Base-by-base conservation (phyloP, 2,329 filamentous ascomycete genomes). In the Aspergillus felis region DNA sequence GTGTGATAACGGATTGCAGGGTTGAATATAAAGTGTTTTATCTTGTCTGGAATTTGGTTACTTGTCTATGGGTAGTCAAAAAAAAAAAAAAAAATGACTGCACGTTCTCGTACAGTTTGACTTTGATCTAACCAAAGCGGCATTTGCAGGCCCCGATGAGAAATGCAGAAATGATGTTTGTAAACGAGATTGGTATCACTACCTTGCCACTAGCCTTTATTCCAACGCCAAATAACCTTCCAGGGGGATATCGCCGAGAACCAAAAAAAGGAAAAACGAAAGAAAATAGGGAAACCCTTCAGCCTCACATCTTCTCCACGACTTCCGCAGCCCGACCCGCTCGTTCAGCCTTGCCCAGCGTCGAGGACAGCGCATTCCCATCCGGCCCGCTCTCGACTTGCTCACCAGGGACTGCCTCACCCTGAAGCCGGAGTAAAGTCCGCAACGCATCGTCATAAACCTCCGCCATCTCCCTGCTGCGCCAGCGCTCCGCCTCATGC, bases 271-370 rank as follows among this genome's bases (percentile, higher is more conserved):
- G 53, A 46, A 29, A 48, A 48, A 14, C n/a, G 51, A 53, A 25
- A 35, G 29, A 32, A 29, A 27, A 14, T 6, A 55, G 8, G 8
- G n/a, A 20, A 20, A 44, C 3, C 8, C 22, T 20, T 22, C 44
- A 27, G 10, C 44, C 3, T 75, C 64, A 79, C 64, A 77, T 75
- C 60, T 71, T 72, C 64, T 80, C 76, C 57, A 79, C 75, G n/a
- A 79, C 76, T 53, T 80, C 78, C 25, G 71, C 76, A 41, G 76
- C 76, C 51, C 69, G 70, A 24, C 68, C 71, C 35, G 78, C 78
- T 55, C 78, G 70, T 61, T 81, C 78, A 20, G 76, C 73, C 63
- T 76, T 79, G 22, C 77, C 78, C 27, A 80, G 69, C 8, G 78
- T 78, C 54, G 75, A 76, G 14, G 78, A 77, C 54, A 80, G 62